Conservation (phyloP, 2,329 filamentous ascomycete genomes). For the Pseudogymnoascus sp. region DNA sequence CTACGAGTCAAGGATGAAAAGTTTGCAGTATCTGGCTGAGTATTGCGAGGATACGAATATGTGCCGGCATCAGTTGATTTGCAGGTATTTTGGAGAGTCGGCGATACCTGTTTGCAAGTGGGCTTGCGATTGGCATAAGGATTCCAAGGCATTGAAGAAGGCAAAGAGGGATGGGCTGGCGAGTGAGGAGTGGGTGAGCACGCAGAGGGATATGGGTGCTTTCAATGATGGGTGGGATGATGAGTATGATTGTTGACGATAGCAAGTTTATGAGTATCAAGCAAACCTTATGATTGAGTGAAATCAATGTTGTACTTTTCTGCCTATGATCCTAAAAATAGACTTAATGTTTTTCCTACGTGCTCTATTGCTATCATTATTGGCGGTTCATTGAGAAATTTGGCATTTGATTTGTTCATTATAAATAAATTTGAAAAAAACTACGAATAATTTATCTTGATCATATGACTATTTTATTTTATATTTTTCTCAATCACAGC, state of each 20-base stretch:
- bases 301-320: background rate
- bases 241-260: constrained; percentile 30
- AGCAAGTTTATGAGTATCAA: background rate
- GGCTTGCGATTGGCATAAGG: constrained; percentile 74
- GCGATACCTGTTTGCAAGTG: constrained; percentile 54
- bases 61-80: constrained; percentile 71
- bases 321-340: background rate
- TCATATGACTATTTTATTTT: background rate
- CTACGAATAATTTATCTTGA: background rate
- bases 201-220: constrained; percentile 49
- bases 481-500: background rate
- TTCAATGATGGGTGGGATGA: constrained; percentile 46
- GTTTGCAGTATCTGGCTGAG: constrained; percentile 58
- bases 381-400: background rate
- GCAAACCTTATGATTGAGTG: background rate
- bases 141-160: constrained; percentile 46
- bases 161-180: constrained; percentile 48
- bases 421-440: background rate
- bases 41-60: constrained; percentile 71
- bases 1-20: constrained; percentile 46
- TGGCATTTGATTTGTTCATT: background rate
- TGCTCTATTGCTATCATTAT: background rate
- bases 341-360: too few species aligned
- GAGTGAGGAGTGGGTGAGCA: constrained; percentile 54
- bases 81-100: constrained; percentile 66